A percentile compares a stretch with the other conserved stretches of the same genome.
phyloP scores from a whole-genome alignment of 768 basidiomycete genomes.

The Neoboletus brunneissimus region DNA sequence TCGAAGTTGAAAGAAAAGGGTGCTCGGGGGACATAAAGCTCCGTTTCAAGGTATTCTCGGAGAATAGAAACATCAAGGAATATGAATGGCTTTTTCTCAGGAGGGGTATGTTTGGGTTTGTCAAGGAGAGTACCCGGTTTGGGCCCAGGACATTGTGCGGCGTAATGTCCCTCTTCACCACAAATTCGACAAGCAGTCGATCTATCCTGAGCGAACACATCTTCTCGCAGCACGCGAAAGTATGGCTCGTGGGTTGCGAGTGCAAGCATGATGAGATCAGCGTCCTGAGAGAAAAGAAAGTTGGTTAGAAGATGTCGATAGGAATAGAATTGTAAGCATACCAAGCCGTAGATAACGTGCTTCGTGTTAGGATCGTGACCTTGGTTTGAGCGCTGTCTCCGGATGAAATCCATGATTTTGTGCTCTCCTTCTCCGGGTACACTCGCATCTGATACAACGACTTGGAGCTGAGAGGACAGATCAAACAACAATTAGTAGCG shows the following conservation, averaged over 20 bases:
- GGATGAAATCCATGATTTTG: slow-evolving; percentile 99
- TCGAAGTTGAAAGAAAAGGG: slow-evolving; percentile 91
- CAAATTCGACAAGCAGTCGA: slow-evolving; percentile 84
- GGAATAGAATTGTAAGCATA: slow-evolving; percentile 36
- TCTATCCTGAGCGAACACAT: slow-evolving; percentile 90
- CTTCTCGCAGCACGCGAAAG: slow-evolving; percentile 95
- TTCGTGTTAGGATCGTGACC: slow-evolving; percentile 94
- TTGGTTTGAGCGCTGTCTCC: slow-evolving; percentile 80
- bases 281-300: slow-evolving; percentile 59
- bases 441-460: slow-evolving; percentile 94
- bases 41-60: slow-evolving; percentile 97
- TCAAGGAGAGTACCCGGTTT: slow-evolving; percentile 54
- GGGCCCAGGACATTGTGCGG: slow-evolving; percentile 87
- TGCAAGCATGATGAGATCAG: slow-evolving; percentile 98
- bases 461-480: slow-evolving; percentile 63
- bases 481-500: background rate
- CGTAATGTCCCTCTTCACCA: slow-evolving; percentile 92
- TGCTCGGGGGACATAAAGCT: slow-evolving; percentile 76
- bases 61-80: slow-evolving; percentile 96
- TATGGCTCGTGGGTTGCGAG: slow-evolving; percentile 98
- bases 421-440: slow-evolving; percentile 99
- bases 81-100: slow-evolving; percentile 89
- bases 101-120: slow-evolving; percentile 47
- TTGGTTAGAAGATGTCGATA: slow-evolving; percentile 6
- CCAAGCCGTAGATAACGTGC: slow-evolving; percentile 97